These are phyloP conservation scores for Rhodotorula paludigena DNA, from an alignment of 768 basidiomycete species.

Conservation along the genomic window DNA sequence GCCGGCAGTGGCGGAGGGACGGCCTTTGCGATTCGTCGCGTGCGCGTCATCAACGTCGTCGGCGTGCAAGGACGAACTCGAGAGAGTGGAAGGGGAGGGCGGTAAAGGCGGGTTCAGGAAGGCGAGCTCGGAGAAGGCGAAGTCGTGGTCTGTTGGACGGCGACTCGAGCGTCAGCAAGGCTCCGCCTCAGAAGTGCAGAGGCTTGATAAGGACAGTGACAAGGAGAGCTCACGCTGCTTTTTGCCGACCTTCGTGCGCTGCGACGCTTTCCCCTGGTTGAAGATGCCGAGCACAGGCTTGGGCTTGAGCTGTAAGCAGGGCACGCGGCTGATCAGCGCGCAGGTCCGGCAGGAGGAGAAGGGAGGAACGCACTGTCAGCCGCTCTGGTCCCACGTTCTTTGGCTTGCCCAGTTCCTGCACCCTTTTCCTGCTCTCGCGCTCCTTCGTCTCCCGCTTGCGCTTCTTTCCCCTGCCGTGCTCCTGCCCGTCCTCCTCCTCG, in stretches of 20 bases:
- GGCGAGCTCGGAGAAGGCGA: conserved; percentile 35
- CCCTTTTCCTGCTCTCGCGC: not conserved
- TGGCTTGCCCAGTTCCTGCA: conserved; percentile 20
- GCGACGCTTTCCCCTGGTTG: conserved; percentile 34
- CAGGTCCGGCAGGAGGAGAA: fast-evolving
- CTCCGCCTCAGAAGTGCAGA: no score
- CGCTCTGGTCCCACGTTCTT: not conserved
- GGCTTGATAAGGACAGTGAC: not conserved
- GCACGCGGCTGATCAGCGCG: not conserved
- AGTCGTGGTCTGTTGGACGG: conserved; percentile 20
- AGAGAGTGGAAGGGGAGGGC: not conserved
- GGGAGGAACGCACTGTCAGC: conserved; percentile 13
- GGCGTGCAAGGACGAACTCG: not conserved
- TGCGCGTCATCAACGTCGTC: no score
- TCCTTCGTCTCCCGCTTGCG: conserved; percentile 1
- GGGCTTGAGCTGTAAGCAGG: conserved; percentile 18
- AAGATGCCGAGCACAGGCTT: conserved; percentile 29
- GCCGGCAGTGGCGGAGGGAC: not conserved
- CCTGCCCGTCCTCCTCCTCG: not conserved
- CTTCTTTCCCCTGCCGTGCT: not conserved
- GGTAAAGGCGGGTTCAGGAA: conserved; percentile 21
- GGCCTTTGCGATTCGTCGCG: no score
- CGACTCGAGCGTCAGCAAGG: no score
- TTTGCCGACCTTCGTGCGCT: conserved; percentile 18
- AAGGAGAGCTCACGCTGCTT: not conserved